These are phyloP conservation scores for Berberis vulgaris DNA, from an alignment of 164 flowering plant genomes.

Conservation along the genomic window DNA sequence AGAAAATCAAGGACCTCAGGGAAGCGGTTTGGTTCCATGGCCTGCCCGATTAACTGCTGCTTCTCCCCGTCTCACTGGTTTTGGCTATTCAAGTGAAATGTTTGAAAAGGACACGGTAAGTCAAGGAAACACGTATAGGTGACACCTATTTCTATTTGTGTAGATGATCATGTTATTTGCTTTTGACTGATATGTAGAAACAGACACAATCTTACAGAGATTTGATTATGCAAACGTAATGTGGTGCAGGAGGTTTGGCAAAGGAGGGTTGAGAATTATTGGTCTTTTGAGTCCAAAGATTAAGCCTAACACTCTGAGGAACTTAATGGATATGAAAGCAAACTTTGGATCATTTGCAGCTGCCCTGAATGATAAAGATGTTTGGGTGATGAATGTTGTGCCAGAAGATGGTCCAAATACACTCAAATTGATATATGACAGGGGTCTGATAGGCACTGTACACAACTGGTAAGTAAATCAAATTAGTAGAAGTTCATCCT, in stretches of 20 bases:
- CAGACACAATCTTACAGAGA: neutral
- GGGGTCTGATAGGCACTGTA: constrained; percentile 68
- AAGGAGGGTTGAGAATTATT: constrained; percentile 55
- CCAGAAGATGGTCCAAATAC: constrained; percentile 85
- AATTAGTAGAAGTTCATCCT: neutral
- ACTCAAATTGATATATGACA: constrained; percentile 63
- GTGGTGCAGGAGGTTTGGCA: constrained; percentile 63
- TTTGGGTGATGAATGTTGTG: constrained; percentile 92
- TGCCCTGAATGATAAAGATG: constrained; percentile 60
- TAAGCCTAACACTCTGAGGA: constrained; percentile 45
- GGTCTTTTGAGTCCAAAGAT: constrained; percentile 49
- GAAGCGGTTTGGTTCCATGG: constrained; percentile 88
- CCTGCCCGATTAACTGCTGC: constrained; percentile 68
- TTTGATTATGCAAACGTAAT: neutral
- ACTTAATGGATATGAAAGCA: constrained; percentile 90
- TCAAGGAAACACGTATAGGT: neutral
- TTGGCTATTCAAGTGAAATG: constrained; percentile 52
- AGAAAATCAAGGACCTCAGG: constrained; percentile 43
- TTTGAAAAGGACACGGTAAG: constrained; percentile 78
- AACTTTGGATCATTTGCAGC: constrained; percentile 85
- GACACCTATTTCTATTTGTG: neutral
- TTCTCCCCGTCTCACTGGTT: constrained; percentile 81
- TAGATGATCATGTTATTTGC: neutral
- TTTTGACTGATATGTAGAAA: neutral
- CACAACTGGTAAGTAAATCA: constrained; percentile 58